Base-by-base conservation (phyloP, 805 yeast genomes). In the Saturnispora bothae region DNA sequence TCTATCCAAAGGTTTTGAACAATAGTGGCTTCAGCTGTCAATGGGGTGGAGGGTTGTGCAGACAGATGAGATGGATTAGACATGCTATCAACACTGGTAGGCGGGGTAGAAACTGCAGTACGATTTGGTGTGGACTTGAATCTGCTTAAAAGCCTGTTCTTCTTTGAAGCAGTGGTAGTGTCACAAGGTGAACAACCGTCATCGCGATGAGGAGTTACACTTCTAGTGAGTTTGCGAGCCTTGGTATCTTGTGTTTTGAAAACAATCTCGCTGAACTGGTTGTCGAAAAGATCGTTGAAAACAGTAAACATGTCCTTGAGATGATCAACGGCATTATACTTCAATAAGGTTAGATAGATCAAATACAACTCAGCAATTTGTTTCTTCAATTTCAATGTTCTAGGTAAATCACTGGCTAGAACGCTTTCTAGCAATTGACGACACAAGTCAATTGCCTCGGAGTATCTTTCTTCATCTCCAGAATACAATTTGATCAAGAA, bases 1-100 rank as follows among this genome's bases (percentile, higher is more conserved):
- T 85, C 73, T 35, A 86, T 54, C 95, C 96, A 86, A 18, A 83
- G 51, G 25, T 66, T 65, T 48, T 78, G 84, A 33, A 77, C 52
- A 8, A 74, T 49, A 18, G 48, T 54, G 33, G 61, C 58, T 31
- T 66, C 73, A 4, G 4, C 8, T 6, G 18, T 28, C 5, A 18
- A 7, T 22, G 25, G 25, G 10, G 10, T 25, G 19, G 31, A 10
- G 3, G 27, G 7, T 30, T 5, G 9, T 5, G 33, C 5, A 7
- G 18, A n/a, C 15, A 18, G 9, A 26, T 26, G 28, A 5, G 7
- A 12, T n/a, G 13, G 28, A n/a, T 26, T 10, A 26, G 15, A 7
- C 5, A 10, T n/a, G 28, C 12, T 26, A n/a, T n/a, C 15, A 7
- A 6, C 12, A n/a, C 5, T 26, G 12, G 12, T 26, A 26, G n/a